A percentile compares a stretch with the other conserved stretches of the same genome.
phyloP scores from a whole-genome alignment of 345 rosid genomes.

The Eucalyptus cloeziana region DNA sequence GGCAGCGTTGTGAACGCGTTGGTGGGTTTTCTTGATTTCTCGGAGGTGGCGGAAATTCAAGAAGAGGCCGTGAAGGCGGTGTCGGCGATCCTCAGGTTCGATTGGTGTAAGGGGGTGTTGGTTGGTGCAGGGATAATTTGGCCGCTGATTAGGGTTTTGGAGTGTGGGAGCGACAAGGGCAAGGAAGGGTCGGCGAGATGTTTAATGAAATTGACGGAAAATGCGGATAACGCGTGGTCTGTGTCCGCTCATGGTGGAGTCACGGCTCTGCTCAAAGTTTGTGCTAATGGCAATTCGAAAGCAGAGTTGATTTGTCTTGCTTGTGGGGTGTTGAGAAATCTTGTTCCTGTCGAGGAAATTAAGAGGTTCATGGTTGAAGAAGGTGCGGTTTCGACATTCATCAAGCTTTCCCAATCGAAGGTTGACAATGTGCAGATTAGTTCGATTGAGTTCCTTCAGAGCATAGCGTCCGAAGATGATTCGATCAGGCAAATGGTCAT shows the following conservation, averaged over 20 bases:
- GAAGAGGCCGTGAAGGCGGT: slow-evolving; percentile 54
- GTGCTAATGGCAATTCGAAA: slow-evolving; percentile 19
- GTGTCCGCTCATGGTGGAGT: slow-evolving; percentile 97
- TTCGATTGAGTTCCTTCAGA: slow-evolving; percentile 57
- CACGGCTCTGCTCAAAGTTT: slow-evolving; percentile 57
- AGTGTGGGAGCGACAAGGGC: slow-evolving; percentile 35
- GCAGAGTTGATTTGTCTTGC: slow-evolving; percentile 40
- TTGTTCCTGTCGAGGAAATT: slow-evolving; percentile 75
- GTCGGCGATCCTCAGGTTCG: slow-evolving; percentile 47
- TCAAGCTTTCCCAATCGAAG: slow-evolving; percentile 55
- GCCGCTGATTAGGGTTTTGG: slow-evolving; percentile 59
- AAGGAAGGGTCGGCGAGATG: slow-evolving; percentile 47
- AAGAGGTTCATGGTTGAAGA: slow-evolving; percentile 79
- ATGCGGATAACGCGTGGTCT: slow-evolving; percentile 93
- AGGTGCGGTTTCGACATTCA: slow-evolving; percentile 42
- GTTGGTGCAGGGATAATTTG: slow-evolving; percentile 61
- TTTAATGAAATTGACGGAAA: slow-evolving; percentile 55
- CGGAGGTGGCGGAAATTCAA: slow-evolving; percentile 33
- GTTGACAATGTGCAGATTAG: slow-evolving; percentile 66
- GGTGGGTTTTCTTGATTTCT: slow-evolving; percentile 49
- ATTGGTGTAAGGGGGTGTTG: slow-evolving; percentile 28
- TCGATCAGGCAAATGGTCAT: slow-evolving; percentile 34
- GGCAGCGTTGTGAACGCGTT: slow-evolving; percentile 34
- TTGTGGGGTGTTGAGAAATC: slow-evolving; percentile 74
- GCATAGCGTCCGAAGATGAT: slow-evolving; percentile 54